These are phyloP conservation scores for Ophiocordyceps camponoti-saundersi DNA, from an alignment of 2,329 filamentous ascomycete species.

Conservation along the genomic window DNA sequence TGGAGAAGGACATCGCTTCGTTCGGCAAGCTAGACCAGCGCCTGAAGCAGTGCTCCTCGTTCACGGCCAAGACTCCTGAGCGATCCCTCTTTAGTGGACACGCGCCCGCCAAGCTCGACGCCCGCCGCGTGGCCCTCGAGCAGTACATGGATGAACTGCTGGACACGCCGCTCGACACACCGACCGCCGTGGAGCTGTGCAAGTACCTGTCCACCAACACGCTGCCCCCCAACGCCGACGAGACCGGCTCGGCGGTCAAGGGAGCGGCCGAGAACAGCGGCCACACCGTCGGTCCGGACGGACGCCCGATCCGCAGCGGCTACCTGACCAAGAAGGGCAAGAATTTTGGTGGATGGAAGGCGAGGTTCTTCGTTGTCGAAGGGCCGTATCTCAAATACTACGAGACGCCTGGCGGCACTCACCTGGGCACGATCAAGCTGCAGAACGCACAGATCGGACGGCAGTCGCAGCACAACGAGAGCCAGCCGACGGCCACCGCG, in stretches of 20 bases:
- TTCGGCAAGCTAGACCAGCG: constrained; percentile 69
- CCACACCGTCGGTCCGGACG: constrained; percentile 36
- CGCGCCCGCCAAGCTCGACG: constrained; percentile 83
- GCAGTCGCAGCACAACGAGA: constrained; percentile 40
- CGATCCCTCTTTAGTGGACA: constrained; percentile 78
- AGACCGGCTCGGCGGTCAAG: constrained; percentile 19
- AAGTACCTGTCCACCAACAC: constrained; percentile 62
- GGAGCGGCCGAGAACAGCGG: constrained; percentile 10
- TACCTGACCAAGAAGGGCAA: constrained; percentile 95
- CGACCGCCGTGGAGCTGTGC: constrained; percentile 66
- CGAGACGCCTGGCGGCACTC: constrained; percentile 75
- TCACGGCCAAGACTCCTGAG: constrained; percentile 66
- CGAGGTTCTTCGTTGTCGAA: constrained; percentile 46
- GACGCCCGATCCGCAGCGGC: constrained; percentile 60
- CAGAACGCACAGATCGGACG: constrained; percentile 86
- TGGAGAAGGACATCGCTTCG: constrained; percentile 80
- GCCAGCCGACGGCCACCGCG: constrained; percentile 41
- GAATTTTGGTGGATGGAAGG: constrained; percentile 98
- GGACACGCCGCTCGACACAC: constrained; percentile 64
- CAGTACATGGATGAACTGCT: constrained; percentile 73
- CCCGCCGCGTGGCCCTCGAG: constrained; percentile 64
- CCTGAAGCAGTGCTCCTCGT: constrained; percentile 55
- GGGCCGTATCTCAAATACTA: constrained; percentile 67
- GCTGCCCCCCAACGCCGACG: constrained; percentile 44
- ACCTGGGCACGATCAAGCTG: constrained; percentile 86